These are phyloP conservation scores for Suillus plorans DNA, from an alignment of 768 basidiomycete species.

Conservation along the genomic window DNA sequence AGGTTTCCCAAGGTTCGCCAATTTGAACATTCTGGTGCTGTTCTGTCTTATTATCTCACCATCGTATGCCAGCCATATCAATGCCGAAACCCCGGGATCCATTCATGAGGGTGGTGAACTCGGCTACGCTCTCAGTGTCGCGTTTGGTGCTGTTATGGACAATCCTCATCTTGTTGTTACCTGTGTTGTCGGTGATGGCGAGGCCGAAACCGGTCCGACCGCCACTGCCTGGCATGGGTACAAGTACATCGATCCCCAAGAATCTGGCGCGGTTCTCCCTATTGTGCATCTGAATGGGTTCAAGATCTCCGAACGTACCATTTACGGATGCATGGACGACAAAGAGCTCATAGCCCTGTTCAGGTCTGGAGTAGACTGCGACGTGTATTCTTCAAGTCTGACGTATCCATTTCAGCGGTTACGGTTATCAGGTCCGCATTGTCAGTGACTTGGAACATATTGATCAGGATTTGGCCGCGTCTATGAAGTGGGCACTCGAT, in stretches of 20 bases:
- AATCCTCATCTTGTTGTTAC: conserved; percentile 81
- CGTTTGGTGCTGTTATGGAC: conserved; percentile 91
- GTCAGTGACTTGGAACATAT: conserved; percentile 67
- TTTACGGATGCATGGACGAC: conserved; percentile 89
- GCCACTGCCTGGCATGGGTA: conserved; percentile 80
- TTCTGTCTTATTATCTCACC: not conserved
- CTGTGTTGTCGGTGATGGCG: conserved; percentile 87
- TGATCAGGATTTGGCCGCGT: conserved; percentile 76
- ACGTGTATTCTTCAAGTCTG: not conserved
- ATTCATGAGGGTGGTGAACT: conserved; percentile 94
- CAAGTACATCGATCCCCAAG: conserved; percentile 90
- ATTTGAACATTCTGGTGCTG: not conserved
- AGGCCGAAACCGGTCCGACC: conserved; percentile 80
- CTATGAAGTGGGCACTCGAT: conserved; percentile 76
- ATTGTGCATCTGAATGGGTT: conserved; percentile 87
- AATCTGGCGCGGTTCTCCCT: conserved; percentile 89
- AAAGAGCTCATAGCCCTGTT: conserved; percentile 76
- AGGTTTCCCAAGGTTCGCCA: conserved; percentile 72
- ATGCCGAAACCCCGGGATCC: conserved; percentile 83
- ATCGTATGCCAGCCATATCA: conserved; percentile 53
- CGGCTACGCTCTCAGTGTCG: conserved; percentile 83
- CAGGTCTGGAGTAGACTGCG: conserved; percentile 43
- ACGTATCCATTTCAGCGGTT: conserved; percentile 46
- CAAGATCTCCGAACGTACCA: conserved; percentile 89
- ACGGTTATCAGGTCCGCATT: conserved; percentile 88